Conservation (phyloP, 768 basidiomycete genomes). For the Neoboletus brunneissimus region DNA sequence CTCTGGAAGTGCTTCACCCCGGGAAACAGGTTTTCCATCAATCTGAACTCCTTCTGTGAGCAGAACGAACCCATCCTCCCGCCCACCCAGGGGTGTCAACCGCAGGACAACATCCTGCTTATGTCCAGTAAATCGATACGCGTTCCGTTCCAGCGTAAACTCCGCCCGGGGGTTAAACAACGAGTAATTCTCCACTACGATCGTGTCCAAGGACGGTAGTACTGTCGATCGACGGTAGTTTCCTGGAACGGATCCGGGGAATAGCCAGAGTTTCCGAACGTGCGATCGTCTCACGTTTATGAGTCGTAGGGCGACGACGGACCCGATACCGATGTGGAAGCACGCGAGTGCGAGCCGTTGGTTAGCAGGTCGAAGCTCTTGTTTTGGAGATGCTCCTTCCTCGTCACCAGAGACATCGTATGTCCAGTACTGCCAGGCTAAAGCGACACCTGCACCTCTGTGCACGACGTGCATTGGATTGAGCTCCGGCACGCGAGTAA, state of each 20-base stretch:
- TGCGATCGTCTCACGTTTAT: slow-evolving; percentile 27
- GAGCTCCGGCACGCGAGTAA: not conserved
- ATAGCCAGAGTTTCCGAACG: slow-evolving; percentile 32
- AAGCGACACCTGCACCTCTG: slow-evolving; percentile 26
- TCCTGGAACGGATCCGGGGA: slow-evolving; percentile 26
- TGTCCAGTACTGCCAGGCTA: slow-evolving; percentile 31
- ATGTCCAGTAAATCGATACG: slow-evolving; percentile 20
- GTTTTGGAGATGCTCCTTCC: slow-evolving; percentile 12
- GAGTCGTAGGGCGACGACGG: slow-evolving; percentile 27
- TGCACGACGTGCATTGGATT: not conserved
- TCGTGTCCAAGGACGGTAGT: slow-evolving; percentile 24
- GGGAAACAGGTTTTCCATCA: slow-evolving; percentile 23
- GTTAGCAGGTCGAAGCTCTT: slow-evolving; percentile 29
- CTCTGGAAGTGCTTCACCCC: slow-evolving; percentile 17
- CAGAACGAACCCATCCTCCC: slow-evolving; percentile 22
- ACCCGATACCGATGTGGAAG: slow-evolving; percentile 30
- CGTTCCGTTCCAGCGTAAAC: slow-evolving; percentile 25
- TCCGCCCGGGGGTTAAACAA: slow-evolving; percentile 16
- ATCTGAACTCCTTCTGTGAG: slow-evolving; percentile 25
- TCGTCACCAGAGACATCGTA: slow-evolving; percentile 14
- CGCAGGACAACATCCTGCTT: slow-evolving; percentile 23
- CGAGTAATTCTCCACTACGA: slow-evolving; percentile 26
- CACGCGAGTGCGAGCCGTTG: slow-evolving; percentile 29
- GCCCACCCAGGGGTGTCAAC: slow-evolving; percentile 8
- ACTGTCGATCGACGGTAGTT: slow-evolving; percentile 17